Base-by-base conservation (phyloP, 129 eudicot species). In the Flaveria linearis region DNA sequence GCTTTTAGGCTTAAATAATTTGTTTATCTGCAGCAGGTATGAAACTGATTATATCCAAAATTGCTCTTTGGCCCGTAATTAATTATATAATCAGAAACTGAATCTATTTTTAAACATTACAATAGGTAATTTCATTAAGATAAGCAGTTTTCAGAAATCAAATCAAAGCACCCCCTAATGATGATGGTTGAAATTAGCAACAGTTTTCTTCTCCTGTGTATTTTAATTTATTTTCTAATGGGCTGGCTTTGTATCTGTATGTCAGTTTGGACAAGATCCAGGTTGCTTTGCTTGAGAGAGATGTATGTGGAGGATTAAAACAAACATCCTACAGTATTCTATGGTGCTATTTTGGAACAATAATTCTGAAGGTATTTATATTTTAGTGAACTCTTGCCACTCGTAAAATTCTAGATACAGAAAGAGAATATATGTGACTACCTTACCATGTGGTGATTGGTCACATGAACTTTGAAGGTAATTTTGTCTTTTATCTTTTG, bases 191-290 rank as follows among this genome's bases (percentile, higher is more conserved):
- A 45, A 9, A 45, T 45, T 9, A 45, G 49, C 10, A 45, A 9
- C 11, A 45, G 12, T 8, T 45, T 45, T 45, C 50, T 45, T 8
- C 3, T 45, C 1, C 10, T 11, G 50, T 45, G 50, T 45, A 10
- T 45, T 45, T 14, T 14, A 45, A 9, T 45, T 10, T 9, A 11
- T 45, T 9, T 45, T 45, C 50, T 45, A 2, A 45, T 45, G 50
- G 50, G 50, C 14, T 45, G 74, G 71, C 69, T 82, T 70, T 79
- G 71, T 79, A 77, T 78, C 13, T 41, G 67, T 53, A 62, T 85
- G 82, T 77, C 92, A 90, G 96, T 78, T 82, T 88, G 86, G 93
- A 90, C 85, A 84, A 80, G 60, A 72, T 84, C 69, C 96, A 90
- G 49, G 80, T 86, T 78, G 84, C 86, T 61, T 74, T 80, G 47